Evolutionary conservation across 257 asterid species (phyloP), one percentile per base, ranked within the genome.

Genomic region (Solanum clarkiae): DNA sequence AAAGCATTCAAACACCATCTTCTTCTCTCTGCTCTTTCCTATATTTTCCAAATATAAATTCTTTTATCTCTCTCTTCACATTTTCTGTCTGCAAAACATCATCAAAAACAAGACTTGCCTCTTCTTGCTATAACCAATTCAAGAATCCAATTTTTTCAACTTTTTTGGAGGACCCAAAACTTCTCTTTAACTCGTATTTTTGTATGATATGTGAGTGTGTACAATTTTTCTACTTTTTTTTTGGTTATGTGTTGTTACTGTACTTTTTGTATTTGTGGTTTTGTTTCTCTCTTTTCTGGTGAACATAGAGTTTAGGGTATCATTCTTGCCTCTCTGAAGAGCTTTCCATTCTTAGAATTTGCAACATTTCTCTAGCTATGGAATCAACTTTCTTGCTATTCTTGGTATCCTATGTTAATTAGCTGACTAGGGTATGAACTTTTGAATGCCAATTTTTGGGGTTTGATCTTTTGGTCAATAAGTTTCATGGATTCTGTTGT

Each of bases 1-100:
- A 89, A 91, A 87, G 90, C 84, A 86, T 85, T 65, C 63, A 49
- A 85, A 18, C 53, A 79, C 69, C 42, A 49, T 83, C 60, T 49
- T 83, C 54, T 51, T 56, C 75, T 68, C 75, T 68, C 75, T 68
- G 7, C 75, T 68, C 45, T 18, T 66, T 65, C 40, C 12, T 65
- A 14, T 65, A 65, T 26, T 65, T 18, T 68, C 42, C 47, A 42
- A 42, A 70, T 75, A 75, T 75, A 24, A 24, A 24, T n/a, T 80
- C 13, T 54, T 10, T 17, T 1, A 3, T 36, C 74, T 49, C 77
- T 82, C 84, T 81, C 70, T 17, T 56, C 69, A 69, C 63, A 84
- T 84, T 66, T 69, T 84, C 69, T 84, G 55, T 62, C 85, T 22
- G 63, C 14, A 77, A 77, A 77, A 77, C 63, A 51, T 26, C 63